These are phyloP conservation scores for Medicago ruthenica DNA, from an alignment of 306 rosid species.

Conservation along the genomic window DNA sequence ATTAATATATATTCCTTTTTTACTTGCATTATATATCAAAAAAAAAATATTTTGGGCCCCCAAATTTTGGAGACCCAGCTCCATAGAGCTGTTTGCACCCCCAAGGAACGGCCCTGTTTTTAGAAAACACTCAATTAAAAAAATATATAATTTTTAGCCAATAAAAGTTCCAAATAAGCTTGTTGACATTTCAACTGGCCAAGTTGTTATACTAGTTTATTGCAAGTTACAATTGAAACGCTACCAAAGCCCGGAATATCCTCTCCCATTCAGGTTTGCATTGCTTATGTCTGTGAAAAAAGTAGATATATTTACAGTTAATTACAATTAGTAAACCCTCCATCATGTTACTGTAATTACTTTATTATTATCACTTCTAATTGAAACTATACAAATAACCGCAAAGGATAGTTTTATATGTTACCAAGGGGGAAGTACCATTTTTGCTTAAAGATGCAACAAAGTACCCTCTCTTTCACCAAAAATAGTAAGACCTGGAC, in stretches of 20 bases:
- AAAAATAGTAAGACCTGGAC: neutral
- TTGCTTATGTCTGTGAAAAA: neutral
- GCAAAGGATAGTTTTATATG: neutral
- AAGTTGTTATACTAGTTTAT: neutral
- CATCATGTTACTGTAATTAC: neutral
- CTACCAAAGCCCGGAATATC: neutral
- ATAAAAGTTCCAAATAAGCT: neutral
- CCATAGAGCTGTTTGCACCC: too few species aligned
- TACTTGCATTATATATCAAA: too few species aligned
- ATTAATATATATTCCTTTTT: too few species aligned
- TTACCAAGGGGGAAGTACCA: constrained; percentile 6
- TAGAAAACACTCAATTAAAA: neutral
- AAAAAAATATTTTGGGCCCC: too few species aligned
- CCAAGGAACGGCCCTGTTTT: too few species aligned
- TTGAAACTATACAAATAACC: too few species aligned
- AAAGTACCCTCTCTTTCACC: neutral
- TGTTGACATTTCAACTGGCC: neutral
- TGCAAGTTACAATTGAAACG: constrained; percentile 1
- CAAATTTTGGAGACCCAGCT: too few species aligned
- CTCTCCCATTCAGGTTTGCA: neutral
- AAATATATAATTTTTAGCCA: neutral
- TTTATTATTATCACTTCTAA: neutral
- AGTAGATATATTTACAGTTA: neutral
- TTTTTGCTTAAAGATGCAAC: constrained; percentile 14
- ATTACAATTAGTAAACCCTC: constrained; percentile 8